Evolutionary conservation across 345 rosid species (phyloP), one percentile per base, ranked within the genome.

Genomic region (Moricandia moricandioides): DNA sequence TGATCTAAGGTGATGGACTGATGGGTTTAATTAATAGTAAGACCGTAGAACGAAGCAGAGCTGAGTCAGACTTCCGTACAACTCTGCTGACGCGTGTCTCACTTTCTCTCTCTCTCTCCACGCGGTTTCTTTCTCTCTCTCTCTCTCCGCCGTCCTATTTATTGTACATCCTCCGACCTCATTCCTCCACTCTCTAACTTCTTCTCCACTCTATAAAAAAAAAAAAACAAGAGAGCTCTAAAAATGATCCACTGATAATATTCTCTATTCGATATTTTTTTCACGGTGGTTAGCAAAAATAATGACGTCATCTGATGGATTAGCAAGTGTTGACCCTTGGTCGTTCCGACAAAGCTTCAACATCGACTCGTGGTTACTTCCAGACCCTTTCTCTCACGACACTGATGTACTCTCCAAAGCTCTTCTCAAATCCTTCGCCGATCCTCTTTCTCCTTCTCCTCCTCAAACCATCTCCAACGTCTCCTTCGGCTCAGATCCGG

Each of bases 341-440:
- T 69, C 69, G 14, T 66, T 59, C 60, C 75, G 71, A 18, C 73
- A 66, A 27, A 35, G 40, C 67, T 70, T 75, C 60, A 65, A 70
- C 57, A 33, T 71, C 37, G 80, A 80, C 21, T 65, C 82, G 16
- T 80, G 82, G 82, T n/a, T 79, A 24, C 5, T 40, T 10, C 67
- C 81, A 1, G 82, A 80, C 9, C 30, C 66, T 3, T 74, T 80
- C 76, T 75, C 82, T 39, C 65, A 72, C 70, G 82, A 80, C 37
- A 65, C 2, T 6, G 82, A 80, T 43, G 3, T 51, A 7, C 34
- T 80, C 65, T 16, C 80, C 16, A 75, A 39, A 70, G 96, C 93
- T 17, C 96, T 90, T 31, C 87, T 86, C 65, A 73, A 74, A 34
- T 79, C 96, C 17, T 49, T 86, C 60, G 82, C 71, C 12, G 64